Base-by-base conservation (phyloP, 2,329 filamentous ascomycete genomes). In the Talaromyces rugulosus region DNA sequence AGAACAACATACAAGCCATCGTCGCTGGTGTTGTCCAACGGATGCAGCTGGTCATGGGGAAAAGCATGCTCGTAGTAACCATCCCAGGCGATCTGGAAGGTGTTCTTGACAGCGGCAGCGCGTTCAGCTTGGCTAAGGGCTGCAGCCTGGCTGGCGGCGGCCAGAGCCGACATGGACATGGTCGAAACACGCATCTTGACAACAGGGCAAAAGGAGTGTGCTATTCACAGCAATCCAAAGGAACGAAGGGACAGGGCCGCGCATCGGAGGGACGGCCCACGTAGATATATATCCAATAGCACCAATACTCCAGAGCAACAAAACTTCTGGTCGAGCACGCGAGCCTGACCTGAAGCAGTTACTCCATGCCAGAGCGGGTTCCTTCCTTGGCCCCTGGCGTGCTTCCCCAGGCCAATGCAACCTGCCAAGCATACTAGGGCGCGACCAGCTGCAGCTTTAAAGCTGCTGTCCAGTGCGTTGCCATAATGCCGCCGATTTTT, bases 31-130 rank as follows among this genome's bases (percentile, higher is more conserved):
- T 91, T 90, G 47, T 82, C 84, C 14, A 90, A 80, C 0, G 92
- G 91, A 64, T 80, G 81, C 9, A 96, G 78, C 52, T 91, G 90
- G 72, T 96, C 91, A 67, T 91, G 85, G 0, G 89, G 89, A 65
- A 90, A 93, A 0, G 90, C 90, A 75, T 90, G 86, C 75, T 85
- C 78, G 69, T 85, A 84, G 72, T 94, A 94, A 1, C 88, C 89
- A 62, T 87, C 76, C 89, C 89, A 93, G 2, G 89, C 87, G 68
- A 83, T 82, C 62, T 84, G 80, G 69, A 93, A 94, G 0, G 87
- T 87, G 60, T 86, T 83, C 71, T 86, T 88, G 59, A 93, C 85
- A 1, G 85, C 85, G 56, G 81, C 79, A 12, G 87, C 83, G 66
- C 85, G 74, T 8, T 63, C 60, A 1, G 63, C 55, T 54, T 52